Evolutionary conservation across 2,329 filamentous ascomycete genomes (phyloP).

Genomic region (Orbilia javanica): DNA sequence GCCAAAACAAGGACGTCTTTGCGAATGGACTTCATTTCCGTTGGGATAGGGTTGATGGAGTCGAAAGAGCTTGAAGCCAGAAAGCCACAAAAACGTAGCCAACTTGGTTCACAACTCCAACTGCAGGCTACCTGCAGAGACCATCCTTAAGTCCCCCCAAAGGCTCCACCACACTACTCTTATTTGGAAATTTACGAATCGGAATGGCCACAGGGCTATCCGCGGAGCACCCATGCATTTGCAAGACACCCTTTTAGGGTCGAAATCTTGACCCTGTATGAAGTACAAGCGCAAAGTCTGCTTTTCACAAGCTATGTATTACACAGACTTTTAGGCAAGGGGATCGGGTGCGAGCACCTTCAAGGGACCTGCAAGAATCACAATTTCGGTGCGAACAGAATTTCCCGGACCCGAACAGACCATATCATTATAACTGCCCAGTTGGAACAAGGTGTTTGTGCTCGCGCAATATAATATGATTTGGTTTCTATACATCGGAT

Average conservation of each 20-base stretch:
- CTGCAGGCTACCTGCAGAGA: constrained; percentile 16
- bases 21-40: constrained; percentile 34
- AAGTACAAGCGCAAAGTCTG: neutral
- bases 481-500: too few relatives aligned
- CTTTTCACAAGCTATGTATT: constrained; percentile 9
- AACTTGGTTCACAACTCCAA: constrained; percentile 26
- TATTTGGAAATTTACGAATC: constrained; percentile 56
- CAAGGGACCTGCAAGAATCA: neutral
- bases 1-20: constrained; percentile 14
- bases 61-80: constrained; percentile 11
- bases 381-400: neutral
- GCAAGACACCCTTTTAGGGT: constrained; percentile 31
- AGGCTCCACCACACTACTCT: constrained; percentile 43
- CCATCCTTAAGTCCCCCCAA: constrained; percentile 15
- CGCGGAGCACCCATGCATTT: constrained; percentile 41
- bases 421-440: neutral
- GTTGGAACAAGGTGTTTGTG: neutral
- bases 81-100: constrained; percentile 14
- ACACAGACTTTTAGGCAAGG: constrained; percentile 9
- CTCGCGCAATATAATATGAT: too few relatives aligned
- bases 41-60: constrained; percentile 20
- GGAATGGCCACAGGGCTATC: constrained; percentile 51
- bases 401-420: neutral
- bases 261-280: constrained; percentile 4
- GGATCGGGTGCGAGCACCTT: neutral